Percentiles rank a stretch among this genome's conserved stretches.
These are phyloP conservation scores for Stagonosporopsis cucurbitacearum DNA, from an alignment of 2,329 filamentous ascomycete species.

Conservation along the genomic window DNA sequence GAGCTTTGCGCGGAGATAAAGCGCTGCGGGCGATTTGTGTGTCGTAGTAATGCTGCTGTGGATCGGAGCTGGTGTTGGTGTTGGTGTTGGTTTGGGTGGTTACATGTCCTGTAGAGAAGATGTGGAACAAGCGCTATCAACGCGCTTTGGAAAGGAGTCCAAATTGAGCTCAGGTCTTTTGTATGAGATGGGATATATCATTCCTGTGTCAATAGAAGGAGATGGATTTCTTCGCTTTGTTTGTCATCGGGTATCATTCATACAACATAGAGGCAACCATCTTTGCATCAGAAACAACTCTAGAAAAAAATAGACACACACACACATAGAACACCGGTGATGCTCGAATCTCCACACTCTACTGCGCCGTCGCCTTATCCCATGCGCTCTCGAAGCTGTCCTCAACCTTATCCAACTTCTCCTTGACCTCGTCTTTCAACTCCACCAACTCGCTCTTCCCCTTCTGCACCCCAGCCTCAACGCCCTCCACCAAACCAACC, in stretches of 20 bases:
- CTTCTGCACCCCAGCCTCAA: neutral
- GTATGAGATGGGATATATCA: too few relatives aligned
- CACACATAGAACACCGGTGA: too few relatives aligned
- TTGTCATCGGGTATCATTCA: slow-evolving; percentile 19
- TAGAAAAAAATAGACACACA: neutral
- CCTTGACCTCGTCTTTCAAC: slow-evolving; percentile 45
- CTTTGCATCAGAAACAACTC: neutral
- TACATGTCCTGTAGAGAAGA: too few relatives aligned
- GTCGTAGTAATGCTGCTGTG: too few relatives aligned
- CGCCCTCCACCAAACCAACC: too few relatives aligned
- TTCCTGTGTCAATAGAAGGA: neutral
- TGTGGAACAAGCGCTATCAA: too few relatives aligned
- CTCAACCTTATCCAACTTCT: slow-evolving; percentile 41
- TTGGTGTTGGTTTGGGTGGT: too few relatives aligned
- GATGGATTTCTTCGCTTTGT: neutral
- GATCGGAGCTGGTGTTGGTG: too few relatives aligned
- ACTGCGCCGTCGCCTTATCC: slow-evolving; percentile 66
- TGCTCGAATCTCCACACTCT: neutral
- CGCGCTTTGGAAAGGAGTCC: too few relatives aligned
- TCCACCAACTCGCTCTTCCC: slow-evolving; percentile 62
- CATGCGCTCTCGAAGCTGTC: slow-evolving; percentile 72
- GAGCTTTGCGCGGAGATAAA: too few relatives aligned
- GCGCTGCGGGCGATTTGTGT: too few relatives aligned
- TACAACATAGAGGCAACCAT: neutral
- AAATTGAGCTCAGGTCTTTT: too few relatives aligned